phyloP scores from a whole-genome alignment of 1,284 basidiomycete species.

The Spongispora temasekensis region DNA sequence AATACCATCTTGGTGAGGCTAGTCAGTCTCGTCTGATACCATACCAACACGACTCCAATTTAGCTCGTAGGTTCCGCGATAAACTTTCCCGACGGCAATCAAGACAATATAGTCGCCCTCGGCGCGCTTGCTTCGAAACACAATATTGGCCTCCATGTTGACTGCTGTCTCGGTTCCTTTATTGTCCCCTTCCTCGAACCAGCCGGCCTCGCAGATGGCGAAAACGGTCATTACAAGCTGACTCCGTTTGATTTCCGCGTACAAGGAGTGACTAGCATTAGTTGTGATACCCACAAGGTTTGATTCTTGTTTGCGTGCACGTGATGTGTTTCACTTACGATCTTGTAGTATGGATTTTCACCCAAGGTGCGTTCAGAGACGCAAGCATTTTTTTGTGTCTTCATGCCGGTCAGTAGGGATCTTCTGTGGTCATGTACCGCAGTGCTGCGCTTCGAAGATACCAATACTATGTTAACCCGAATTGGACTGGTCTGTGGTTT shows the following conservation, averaged over 20 bases:
- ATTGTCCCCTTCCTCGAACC: conserved; percentile 86
- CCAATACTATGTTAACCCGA: conserved; percentile 84
- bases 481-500: conserved; percentile 62
- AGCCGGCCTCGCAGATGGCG: conserved; percentile 52
- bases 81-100: conserved; percentile 90
- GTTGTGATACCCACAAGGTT: conserved; percentile 92
- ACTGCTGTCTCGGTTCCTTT: conserved; percentile 92
- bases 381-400: not conserved
- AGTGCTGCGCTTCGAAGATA: conserved; percentile 69
- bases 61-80: conserved; percentile 89
- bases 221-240: conserved; percentile 52
- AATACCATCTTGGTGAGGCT: conserved; percentile 84
- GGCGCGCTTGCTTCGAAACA: conserved; percentile 74
- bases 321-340: not conserved
- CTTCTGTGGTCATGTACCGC: conserved; percentile 94
- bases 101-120: conserved; percentile 87
- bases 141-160: conserved; percentile 89
- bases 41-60: not conserved
- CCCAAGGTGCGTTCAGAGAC: conserved; percentile 60
- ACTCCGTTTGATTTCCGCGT: conserved; percentile 87
- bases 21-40: too few relatives aligned
- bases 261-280: conserved; percentile 85
- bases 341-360: conserved; percentile 71
- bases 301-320: conserved; percentile 15
- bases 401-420: conserved; percentile 59